Base-by-base conservation (phyloP, 1,139 yeast species). In the Candida labiduridarum region DNA sequence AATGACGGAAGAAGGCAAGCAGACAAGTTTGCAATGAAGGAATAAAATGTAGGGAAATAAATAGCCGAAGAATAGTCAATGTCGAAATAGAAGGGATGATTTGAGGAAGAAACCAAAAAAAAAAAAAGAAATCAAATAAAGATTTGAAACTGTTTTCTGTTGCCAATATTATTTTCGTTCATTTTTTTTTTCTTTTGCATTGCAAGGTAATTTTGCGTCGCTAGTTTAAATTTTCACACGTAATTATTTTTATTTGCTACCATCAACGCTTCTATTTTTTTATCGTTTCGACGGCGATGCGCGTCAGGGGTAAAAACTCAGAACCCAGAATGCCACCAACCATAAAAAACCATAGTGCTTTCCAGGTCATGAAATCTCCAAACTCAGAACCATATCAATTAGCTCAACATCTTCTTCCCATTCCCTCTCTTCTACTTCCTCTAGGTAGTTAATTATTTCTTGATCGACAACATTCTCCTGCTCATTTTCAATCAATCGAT, bases 401-500 rank as follows among this genome's bases (percentile, higher is more conserved):
- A 55, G 25, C 14, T 52, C 58, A 15, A 50, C 55, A 40, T 54
- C 57, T 29, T 49, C 49, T 18, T 47, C 42, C 19, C 47, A 44
- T 33, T 47, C 49, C 4, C 36, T 29, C 27, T 49, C 49, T 40
- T 44, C 50, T 16, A 41, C 43, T 27, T 43, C 41, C 19, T 49
- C 48, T 14, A 47, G 40, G 22, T 39, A 47, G 2, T 46, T 44
- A 12, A 41, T 44, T 35, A 25, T 38, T 25, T 27, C 48, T 33
- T 34, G 31, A 30, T 35, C 27, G 2, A 44, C 50, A 2, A 12
- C 49, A 8, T 25, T 39, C 10, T 62, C 66, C 2, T 62, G 52
- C 48, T 71, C 74, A 45, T 72, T 76, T 19, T 66, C 68, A 2
- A 72, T 56, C 36, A 72, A 57, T 43, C 56, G 60, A 44, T 70